These are phyloP conservation scores for Psidium friedrichsthalianum DNA, from an alignment of 345 rosid genomes.

Conservation along the genomic window DNA sequence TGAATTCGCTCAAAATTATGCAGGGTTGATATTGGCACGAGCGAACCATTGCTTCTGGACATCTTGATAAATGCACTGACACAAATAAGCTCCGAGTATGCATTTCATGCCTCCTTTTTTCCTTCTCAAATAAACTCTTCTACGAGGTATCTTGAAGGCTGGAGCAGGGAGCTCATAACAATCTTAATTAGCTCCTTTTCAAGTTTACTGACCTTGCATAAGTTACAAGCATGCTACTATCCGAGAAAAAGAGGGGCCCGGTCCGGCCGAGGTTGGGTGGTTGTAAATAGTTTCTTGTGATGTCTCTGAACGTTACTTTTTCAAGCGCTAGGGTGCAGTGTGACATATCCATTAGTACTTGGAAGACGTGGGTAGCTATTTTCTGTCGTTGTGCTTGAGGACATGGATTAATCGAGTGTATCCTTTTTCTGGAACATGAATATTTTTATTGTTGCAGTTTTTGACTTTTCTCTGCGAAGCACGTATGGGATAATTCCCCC, in stretches of 20 bases:
- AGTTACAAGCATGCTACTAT: neutral
- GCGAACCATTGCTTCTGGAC: constrained; percentile 75
- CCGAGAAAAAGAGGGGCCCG: neutral
- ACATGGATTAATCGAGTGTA: neutral
- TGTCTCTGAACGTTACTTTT: neutral
- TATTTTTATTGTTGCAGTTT: neutral
- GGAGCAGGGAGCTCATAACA: neutral
- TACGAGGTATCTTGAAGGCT: neutral
- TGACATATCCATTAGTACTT: neutral
- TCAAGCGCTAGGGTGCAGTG: neutral
- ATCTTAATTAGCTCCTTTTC: neutral
- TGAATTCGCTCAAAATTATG: neutral
- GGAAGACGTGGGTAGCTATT: neutral
- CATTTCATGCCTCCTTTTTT: neutral
- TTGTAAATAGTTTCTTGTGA: neutral
- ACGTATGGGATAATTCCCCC: neutral
- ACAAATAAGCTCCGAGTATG: constrained; percentile 90
- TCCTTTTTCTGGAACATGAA: neutral
- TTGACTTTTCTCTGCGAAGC: neutral
- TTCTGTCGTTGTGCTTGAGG: neutral
- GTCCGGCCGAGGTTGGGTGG: neutral
- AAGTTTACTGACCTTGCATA: neutral
- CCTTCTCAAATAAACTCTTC: neutral
- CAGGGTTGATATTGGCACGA: constrained; percentile 85
- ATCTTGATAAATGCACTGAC: constrained; percentile 76